Base-by-base conservation (phyloP, 1,139 yeast species). In the Tardiomyces blankii region DNA sequence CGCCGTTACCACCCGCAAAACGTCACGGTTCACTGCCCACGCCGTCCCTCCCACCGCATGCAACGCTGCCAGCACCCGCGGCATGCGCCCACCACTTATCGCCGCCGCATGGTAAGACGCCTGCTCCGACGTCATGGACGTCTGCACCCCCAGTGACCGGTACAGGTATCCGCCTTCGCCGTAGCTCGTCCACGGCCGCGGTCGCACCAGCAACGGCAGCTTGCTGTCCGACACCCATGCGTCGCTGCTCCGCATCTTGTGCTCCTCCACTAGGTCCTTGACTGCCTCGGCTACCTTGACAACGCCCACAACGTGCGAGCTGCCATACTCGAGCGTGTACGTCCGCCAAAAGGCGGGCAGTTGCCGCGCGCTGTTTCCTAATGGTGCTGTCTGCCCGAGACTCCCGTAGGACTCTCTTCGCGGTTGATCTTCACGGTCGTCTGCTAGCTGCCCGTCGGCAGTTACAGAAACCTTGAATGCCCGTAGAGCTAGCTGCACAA, bases 161-260 rank as follows among this genome's bases (percentile, higher is more conserved):
- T 75, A 80, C 48, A 75, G 68, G 56, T 82, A 83, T 0, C 95
- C 96, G 47, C 96, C 96, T 42, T 75, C 75, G 54, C 76, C 76
- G 69, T 77, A 75, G 4, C 76, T 66, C 1, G 76, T 72, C 96
- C 96, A 88, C 5, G 84, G 84, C 49, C 80, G 72, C 21, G 96
- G 96, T 46, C 77, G 75, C 4, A 83, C 82, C 50, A 88, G 69
- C 96, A 88, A 87, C n/a, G 96, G 96, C 48, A 87, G 69, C 48
- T 76, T 30, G n/a, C 16, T 14, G 5, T 30, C 16, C 3, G 35
- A 30, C 5, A 13, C 16, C 35, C 35, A 30, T 11, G 35, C 35
- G n/a, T 30, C 35, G 25, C 25, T 21, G 25, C 25, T 21, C 25
- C 25, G 25, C 25, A 21, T 21, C 25, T 21, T 21, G 25, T 21